A percentile compares a stretch with the other conserved stretches of the same genome.
phyloP scores from a whole-genome alignment of 129 eudicot genomes.

The Chrysanthemum makinoi region DNA sequence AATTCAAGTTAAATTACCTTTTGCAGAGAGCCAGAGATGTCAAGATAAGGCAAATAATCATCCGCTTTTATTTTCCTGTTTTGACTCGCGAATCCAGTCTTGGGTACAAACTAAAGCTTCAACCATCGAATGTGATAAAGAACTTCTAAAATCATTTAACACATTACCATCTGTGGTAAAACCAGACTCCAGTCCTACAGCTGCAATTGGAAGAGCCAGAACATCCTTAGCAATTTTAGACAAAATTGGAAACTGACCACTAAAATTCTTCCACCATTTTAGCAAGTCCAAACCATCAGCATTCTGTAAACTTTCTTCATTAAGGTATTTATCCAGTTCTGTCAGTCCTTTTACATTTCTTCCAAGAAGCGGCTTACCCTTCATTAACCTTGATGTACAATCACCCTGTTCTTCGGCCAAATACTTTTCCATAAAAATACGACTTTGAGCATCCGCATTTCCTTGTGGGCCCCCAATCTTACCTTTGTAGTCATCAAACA shows the following conservation, averaged over 20 bases:
- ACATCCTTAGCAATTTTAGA: constrained; percentile 27
- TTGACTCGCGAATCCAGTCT: constrained; percentile 16
- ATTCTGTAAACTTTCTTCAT: background rate
- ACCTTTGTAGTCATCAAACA: constrained; percentile 11
- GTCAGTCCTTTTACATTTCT: background rate
- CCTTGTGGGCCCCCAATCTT: background rate
- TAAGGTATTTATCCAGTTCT: constrained; percentile 12
- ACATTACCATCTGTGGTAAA: background rate
- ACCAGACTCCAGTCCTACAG: background rate
- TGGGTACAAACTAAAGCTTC: constrained; percentile 17
- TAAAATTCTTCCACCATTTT: constrained; percentile 11
- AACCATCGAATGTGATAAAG: constrained; percentile 4
- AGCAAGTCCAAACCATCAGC: constrained; percentile 3
- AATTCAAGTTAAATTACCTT: background rate
- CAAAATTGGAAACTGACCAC: background rate
- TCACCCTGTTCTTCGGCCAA: background rate
- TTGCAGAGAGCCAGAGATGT: background rate
- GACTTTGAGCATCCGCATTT: background rate
- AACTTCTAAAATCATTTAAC: constrained; percentile 14
- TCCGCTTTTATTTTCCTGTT: background rate
- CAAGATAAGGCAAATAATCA: background rate
- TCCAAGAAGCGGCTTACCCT: constrained; percentile 1
- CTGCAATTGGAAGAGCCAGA: constrained; percentile 4
- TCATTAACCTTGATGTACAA: background rate
- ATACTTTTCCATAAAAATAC: background rate